These are phyloP conservation scores for Trametes villosa DNA, from an alignment of 768 basidiomycete species.

Conservation along the genomic window DNA sequence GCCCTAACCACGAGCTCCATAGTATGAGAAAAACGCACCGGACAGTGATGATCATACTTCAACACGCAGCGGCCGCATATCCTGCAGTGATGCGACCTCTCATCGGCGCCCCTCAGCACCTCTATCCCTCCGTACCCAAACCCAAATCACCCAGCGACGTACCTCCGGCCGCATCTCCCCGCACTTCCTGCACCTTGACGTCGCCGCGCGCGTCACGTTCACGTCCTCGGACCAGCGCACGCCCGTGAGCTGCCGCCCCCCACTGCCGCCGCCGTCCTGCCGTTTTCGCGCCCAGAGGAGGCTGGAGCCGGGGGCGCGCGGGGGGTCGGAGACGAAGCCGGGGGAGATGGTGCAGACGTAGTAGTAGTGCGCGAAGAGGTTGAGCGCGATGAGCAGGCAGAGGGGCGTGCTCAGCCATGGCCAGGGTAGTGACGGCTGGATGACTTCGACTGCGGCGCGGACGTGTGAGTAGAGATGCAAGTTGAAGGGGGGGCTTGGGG, in stretches of 20 bases:
- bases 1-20: too few species aligned
- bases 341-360: slow-evolving; percentile 79
- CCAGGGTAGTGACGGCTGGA: slow-evolving; percentile 65
- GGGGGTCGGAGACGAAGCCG: slow-evolving; percentile 74
- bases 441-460: slow-evolving; percentile 66
- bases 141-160: slow-evolving; percentile 31
- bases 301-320: slow-evolving; percentile 42
- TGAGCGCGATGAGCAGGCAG: slow-evolving; percentile 76
- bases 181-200: slow-evolving; percentile 73
- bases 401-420: slow-evolving; percentile 65
- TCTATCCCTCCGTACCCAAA: not conserved
- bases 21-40: slow-evolving; percentile 59
- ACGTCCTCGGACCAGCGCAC: slow-evolving; percentile 55
- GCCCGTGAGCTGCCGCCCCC: slow-evolving; percentile 43
- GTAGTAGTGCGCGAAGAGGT: slow-evolving; percentile 84
- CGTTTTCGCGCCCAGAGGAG: slow-evolving; percentile 62
- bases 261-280: slow-evolving; percentile 32
- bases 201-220: slow-evolving; percentile 55
- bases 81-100: slow-evolving; percentile 93
- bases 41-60: slow-evolving; percentile 92
- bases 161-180: slow-evolving; percentile 78
- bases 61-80: slow-evolving; percentile 90
- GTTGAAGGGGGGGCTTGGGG: slow-evolving; percentile 21
- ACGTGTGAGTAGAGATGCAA: not conserved
- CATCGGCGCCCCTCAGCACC: slow-evolving; percentile 22